Percentiles rank a stretch among this genome's conserved stretches.
Evolutionary conservation across 352 stramenopile species (phyloP).

Genomic region (Lagenidium giganteum): DNA sequence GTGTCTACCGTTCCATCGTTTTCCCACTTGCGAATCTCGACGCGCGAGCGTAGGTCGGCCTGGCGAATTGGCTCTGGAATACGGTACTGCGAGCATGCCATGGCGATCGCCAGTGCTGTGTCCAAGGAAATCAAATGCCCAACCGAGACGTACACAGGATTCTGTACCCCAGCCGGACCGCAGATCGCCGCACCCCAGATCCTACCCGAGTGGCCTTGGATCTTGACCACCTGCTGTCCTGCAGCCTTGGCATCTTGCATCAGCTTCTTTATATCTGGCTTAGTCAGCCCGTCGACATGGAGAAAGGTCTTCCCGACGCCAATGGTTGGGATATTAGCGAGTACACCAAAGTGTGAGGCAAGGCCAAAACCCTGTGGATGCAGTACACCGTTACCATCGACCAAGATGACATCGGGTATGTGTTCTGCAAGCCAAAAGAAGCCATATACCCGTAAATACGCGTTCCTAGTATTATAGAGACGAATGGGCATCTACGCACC

Average conservation of each 20-base stretch:
- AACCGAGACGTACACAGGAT: slow-evolving; percentile 84
- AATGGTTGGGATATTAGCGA: slow-evolving; percentile 86
- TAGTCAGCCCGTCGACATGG: slow-evolving; percentile 84
- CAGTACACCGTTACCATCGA: slow-evolving; percentile 89
- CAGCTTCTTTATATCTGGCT: slow-evolving; percentile 43
- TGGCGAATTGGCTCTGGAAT: slow-evolving; percentile 84
- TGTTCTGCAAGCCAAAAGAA: slow-evolving; percentile 26
- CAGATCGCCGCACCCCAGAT: slow-evolving; percentile 77
- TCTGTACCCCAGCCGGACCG: slow-evolving; percentile 46
- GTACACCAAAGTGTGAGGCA: slow-evolving; percentile 91
- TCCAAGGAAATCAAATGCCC: slow-evolving; percentile 65
- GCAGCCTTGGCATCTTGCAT: slow-evolving; percentile 37
- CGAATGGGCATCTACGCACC: slow-evolving; percentile 17
- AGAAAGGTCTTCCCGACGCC: slow-evolving; percentile 90
- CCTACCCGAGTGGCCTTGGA: slow-evolving; percentile 57
- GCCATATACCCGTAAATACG: too few species aligned
- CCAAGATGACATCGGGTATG: slow-evolving; percentile 84
- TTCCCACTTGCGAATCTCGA: slow-evolving; percentile 71
- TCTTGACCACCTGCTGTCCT: slow-evolving; percentile 26
- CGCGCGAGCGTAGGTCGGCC: slow-evolving; percentile 74
- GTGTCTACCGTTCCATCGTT: slow-evolving; percentile 35
- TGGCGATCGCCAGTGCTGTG: slow-evolving; percentile 48
- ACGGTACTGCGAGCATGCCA: slow-evolving; percentile 57
- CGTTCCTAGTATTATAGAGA: not conserved
- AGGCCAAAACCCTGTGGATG: slow-evolving; percentile 90